Base-by-base conservation (phyloP, 2,329 filamentous ascomycete genomes). In the Cladophialophora carrionii region DNA sequence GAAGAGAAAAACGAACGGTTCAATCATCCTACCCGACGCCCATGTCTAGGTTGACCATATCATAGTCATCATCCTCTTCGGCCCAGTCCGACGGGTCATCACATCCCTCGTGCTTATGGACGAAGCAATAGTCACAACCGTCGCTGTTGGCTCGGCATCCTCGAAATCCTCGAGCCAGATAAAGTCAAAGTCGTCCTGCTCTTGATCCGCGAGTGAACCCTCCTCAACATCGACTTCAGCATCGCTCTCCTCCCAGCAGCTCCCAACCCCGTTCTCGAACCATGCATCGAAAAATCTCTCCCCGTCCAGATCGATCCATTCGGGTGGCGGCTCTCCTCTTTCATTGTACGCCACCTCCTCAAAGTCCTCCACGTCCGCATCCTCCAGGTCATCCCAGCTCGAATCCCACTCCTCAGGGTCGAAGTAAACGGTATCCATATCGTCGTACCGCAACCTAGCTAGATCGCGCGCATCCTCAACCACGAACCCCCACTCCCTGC, bases 311-410 rank as follows among this genome's bases (percentile, higher is more conserved):
- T 34, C 20, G 8, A 60, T 46, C 46, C 32, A 52, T 4, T 20
- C n/a, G 4, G 43, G 43, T 20, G 22, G 57, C 24, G 41, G 29
- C 48, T 60, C 57, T 7, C 29, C 31, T 1, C 29, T 17, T 34
- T 53, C 57, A 29, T 53, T 60, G 7, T 31, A 49, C 12, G n/a
- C 52, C 52, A 55, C 24, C 20, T 24, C 12, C 22, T 52, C 49
- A 3, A 10, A n/a, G n/a, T n/a, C 26, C 3, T 29, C 26, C 26
- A 29, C 26, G 26, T 29, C 22, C 48, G 20, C 7, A 41, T 3
- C 17, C 41, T 57, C 24, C 4, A 49, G 24, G 14, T 2, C 7
- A 1, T 62, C 60, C n/a, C 31, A 22, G 12, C 3, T 7, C 57
- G 26, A 60, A 17, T 49, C 46, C 8, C 10, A 0, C 3, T 57